phyloP scores from a whole-genome alignment of 768 basidiomycete species.

The Amanita muscaria region DNA sequence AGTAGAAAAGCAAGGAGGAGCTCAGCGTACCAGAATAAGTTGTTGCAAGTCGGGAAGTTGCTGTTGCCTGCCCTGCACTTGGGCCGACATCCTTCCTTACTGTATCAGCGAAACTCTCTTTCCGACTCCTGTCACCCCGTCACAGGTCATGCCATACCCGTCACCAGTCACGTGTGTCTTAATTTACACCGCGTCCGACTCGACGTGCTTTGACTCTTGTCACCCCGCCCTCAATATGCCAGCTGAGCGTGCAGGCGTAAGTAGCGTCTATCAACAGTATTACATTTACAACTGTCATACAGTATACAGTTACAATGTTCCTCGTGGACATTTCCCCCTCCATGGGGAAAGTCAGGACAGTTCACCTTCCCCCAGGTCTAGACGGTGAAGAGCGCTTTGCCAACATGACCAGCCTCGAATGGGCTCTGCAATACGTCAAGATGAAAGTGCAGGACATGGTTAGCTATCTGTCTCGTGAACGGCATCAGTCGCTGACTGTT shows the following conservation, averaged over 20 bases:
- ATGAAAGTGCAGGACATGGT: slow-evolving; percentile 92
- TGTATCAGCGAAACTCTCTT: slow-evolving; percentile 4
- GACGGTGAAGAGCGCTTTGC: slow-evolving; percentile 40
- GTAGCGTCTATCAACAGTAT: slow-evolving; percentile 27
- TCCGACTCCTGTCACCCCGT: slow-evolving; percentile 15
- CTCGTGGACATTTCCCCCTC: slow-evolving; percentile 82
- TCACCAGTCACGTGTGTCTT: slow-evolving; percentile 24
- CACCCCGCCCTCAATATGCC: slow-evolving; percentile 42
- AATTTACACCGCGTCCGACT: slow-evolving; percentile 26
- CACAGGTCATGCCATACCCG: slow-evolving; percentile 19
- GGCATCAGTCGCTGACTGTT: slow-evolving; percentile 4
- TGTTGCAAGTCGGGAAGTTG: slow-evolving; percentile 32
- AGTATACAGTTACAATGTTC: slow-evolving; percentile 88
- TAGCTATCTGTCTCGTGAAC: neutral
- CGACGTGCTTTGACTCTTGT: slow-evolving; percentile 1
- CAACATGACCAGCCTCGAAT: slow-evolving; percentile 72
- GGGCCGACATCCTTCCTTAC: slow-evolving; percentile 26
- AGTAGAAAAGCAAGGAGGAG: slow-evolving; percentile 6
- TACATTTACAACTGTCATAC: slow-evolving; percentile 4
- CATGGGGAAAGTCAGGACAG: slow-evolving; percentile 60
- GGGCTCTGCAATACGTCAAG: slow-evolving; percentile 80
- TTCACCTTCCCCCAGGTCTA: slow-evolving; percentile 46
- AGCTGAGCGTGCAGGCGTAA: slow-evolving; percentile 61
- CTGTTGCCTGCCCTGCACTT: slow-evolving; percentile 26
- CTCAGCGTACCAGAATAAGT: slow-evolving; percentile 31